Conservation (phyloP, 768 basidiomycete genomes). For the Amanita inopinata region DNA sequence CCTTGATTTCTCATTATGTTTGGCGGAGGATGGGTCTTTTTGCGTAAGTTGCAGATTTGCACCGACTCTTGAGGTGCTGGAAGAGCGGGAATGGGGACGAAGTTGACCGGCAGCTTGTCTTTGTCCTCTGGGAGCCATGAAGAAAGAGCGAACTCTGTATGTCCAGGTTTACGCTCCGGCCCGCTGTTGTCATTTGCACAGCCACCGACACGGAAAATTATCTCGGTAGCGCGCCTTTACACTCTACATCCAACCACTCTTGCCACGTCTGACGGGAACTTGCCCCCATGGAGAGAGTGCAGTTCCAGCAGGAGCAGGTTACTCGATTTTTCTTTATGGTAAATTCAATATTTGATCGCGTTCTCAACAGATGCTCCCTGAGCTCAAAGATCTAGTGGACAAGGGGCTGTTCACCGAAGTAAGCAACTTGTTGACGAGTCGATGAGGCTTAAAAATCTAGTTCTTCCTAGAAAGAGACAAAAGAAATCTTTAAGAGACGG, state of each 20-base stretch:
- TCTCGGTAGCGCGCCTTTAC: background rate
- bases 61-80: constrained; percentile 50
- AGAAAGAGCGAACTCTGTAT: constrained; percentile 6
- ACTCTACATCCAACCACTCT: background rate
- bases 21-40: constrained; percentile 39
- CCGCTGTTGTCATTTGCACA: constrained; percentile 6
- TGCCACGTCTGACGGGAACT: constrained; percentile 11
- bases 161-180: constrained; percentile 6
- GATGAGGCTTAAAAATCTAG: background rate
- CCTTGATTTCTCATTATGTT: constrained; percentile 43
- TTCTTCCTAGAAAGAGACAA: constrained; percentile 55
- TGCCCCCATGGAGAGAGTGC: constrained; percentile 92
- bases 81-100: constrained; percentile 55
- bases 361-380: constrained; percentile 71
- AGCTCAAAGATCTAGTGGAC: constrained; percentile 87
- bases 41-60: constrained; percentile 61
- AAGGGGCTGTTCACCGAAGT: constrained; percentile 79
- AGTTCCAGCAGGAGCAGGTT: constrained; percentile 89
- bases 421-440: constrained; percentile 16
- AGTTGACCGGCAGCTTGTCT: constrained; percentile 35
- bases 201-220: background rate
- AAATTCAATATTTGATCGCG: constrained; percentile 7
- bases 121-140: constrained; percentile 44
- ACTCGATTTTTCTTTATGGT: constrained; percentile 8
- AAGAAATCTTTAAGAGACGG: constrained; percentile 76